A percentile compares a stretch with the other conserved stretches of the same genome.
Conservation (phyloP, 371 early-diverging fungal genomes). For the Rhizopus stolonifer region DNA sequence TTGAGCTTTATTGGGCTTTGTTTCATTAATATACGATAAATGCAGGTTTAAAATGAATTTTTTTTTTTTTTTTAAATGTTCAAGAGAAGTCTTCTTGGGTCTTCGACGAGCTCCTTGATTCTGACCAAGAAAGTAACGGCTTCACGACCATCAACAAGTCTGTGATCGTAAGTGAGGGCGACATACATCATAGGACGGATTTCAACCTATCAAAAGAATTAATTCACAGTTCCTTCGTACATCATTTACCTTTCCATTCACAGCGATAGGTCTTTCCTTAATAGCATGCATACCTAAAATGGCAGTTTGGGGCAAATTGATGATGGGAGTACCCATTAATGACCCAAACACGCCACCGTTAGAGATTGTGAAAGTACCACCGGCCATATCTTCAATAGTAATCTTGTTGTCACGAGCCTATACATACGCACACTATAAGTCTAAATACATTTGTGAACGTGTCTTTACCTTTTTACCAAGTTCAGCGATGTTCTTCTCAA, state of each 20-base stretch:
- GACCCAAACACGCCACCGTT: slow-evolving; percentile 98
- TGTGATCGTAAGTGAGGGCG: slow-evolving; percentile 97
- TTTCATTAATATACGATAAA: slow-evolving; percentile 1
- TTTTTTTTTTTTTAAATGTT: slow-evolving; percentile 55
- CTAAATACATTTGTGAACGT: neutral
- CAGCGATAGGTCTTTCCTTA: slow-evolving; percentile 93
- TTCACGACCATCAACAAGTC: slow-evolving; percentile 97
- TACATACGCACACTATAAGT: too few species aligned
- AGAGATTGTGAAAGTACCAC: slow-evolving; percentile 98
- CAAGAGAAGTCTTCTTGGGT: slow-evolving; percentile 90
- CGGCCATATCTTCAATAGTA: slow-evolving; percentile 95
- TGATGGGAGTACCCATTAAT: slow-evolving; percentile 95
- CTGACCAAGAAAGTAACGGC: slow-evolving; percentile 96
- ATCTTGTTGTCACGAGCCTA: slow-evolving; percentile 94
- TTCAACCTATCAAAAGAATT: slow-evolving; percentile 59
- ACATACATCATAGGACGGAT: slow-evolving; percentile 99
- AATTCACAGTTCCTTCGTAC: neutral
- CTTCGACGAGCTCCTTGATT: slow-evolving; percentile 94
- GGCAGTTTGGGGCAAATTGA: slow-evolving; percentile 96
- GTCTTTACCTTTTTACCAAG: slow-evolving; percentile 76
- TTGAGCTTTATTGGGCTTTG: neutral
- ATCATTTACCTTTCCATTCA: slow-evolving; percentile 78
- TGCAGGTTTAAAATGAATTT: neutral
- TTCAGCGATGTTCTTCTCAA: slow-evolving; percentile 89
- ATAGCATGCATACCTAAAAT: slow-evolving; percentile 98